Evolutionary conservation across 2,329 filamentous ascomycete species (phyloP), one percentile per base, ranked within the genome.

Genomic region (Neopestalotiopsis sp.): DNA sequence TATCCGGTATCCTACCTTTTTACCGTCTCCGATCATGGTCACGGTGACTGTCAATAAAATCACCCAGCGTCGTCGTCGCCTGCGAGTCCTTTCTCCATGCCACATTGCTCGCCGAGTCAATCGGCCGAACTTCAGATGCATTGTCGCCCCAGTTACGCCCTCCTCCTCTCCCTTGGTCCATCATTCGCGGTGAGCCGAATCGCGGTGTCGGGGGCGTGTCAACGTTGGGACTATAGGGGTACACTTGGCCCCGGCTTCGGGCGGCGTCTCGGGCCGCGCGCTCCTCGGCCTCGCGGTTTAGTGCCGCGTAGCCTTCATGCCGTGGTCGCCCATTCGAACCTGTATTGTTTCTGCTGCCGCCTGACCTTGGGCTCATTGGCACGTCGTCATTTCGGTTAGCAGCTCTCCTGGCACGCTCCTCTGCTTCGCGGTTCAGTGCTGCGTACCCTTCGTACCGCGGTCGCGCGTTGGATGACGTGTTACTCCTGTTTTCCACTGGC

Each of bases 31-130:
- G 7, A n/a, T 20, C 17, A 9, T 17, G 45, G 6, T 9, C 24
- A 1, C 45, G 45, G 20, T 52, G 45, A 17, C 45, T 52, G 20
- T 57, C 32, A 17, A 67, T 70, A 17, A 69, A 69, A 14, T 42
- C 58, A 6, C 65, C 59, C 10, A 65, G 32, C 17, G 42, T 58
- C 9, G 65, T 69, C 10, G 64, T 45, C 7, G 57, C 63, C 14
- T 64, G 58, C 32, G 62, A 56, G 13, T 34, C 28, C 45, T 57
- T 66, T 28, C 40, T 38, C 69, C 69, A 70, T 30, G n/a, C 14
- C 5, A 70, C 24, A 14, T 72, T 70, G 28, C 59, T 65, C 24
- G 67, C 67, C 14, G 67, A 69, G 34, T 70, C 69, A 20, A 59
- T 49, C 10, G 69, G 69, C 14, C 58, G 14, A 28, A 70, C 56